Base-by-base conservation (phyloP, 2,329 filamentous ascomycete genomes). In the Macroventuria anomochaeta region DNA sequence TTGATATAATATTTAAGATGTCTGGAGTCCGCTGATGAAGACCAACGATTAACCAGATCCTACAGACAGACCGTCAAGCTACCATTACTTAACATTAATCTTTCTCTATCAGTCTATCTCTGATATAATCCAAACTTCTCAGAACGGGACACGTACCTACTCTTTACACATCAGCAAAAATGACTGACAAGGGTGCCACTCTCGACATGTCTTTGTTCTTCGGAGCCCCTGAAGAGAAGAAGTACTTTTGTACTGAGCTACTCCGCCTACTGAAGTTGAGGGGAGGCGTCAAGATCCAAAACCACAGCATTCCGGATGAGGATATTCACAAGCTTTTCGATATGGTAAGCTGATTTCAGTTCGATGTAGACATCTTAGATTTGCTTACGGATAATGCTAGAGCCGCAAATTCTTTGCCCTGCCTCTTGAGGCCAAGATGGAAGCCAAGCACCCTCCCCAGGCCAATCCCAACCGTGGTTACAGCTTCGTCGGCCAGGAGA, bases 391-490 rank as follows among this genome's bases (percentile, higher is more conserved):
- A n/a, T n/a, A n/a, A n/a, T 21, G 7, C 2, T 4, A 61, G 58
- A 61, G 36, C 33, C 13, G 31, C 3, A 34, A 47, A 15, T 57
- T 62, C 26, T 62, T 62, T 39, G n/a, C 17, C 2, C 42, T 59
- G 7, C 49, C 57, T 8, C 28, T 33, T 3, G 44, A 42, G 5
- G 28, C 21, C 5, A 59, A 59, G 25, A 29, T 15, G 17, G 37
- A 41, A 28, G 26, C 33, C n/a, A 29, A 23, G 6, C 32, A 60
- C 26, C 20, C 36, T 20, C 46, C 28, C 3, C 13, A 32, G 2
- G 28, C 46, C 5, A 53, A 58, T 15, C 59, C 57, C 2, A 41
- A 60, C n/a, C 59, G 57, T 3, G 59, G 59, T 2, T 62, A 37
- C 25, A 40, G 20, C 7, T 41, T 21, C 12, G 21, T 37, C 4